A percentile compares a stretch with the other conserved stretches of the same genome.
Evolutionary conservation across 768 basidiomycete species (phyloP).

Genomic region (Naganishia vishniacii): DNA sequence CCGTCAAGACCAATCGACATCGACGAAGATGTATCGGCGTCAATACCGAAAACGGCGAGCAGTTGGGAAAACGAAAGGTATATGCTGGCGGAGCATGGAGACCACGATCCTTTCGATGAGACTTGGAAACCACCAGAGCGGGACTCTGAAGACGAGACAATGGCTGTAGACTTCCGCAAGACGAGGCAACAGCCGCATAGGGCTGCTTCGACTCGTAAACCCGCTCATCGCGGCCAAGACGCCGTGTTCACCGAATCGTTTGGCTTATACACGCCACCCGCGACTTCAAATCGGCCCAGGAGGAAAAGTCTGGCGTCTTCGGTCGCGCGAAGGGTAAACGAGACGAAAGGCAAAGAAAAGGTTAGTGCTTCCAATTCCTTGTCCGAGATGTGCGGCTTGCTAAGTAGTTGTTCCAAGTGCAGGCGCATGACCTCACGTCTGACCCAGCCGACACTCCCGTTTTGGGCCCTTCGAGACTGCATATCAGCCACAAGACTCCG

Average conservation of each 20-base stretch:
- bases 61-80: slow-evolving; percentile 4
- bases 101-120: slow-evolving; percentile 2
- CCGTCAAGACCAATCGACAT: slow-evolving; percentile 4
- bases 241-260: background rate
- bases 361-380: background rate
- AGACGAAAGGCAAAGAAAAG: slow-evolving; percentile 4
- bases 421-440: no score
- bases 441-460: slow-evolving; percentile 8
- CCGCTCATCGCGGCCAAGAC: background rate
- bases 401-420: no score
- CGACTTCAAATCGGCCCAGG: background rate
- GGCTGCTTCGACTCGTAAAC: slow-evolving; percentile 1
- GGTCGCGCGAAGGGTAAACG: background rate
- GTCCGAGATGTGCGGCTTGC: no score
- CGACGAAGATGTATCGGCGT: background rate
- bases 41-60: background rate
- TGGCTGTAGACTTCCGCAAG: background rate
- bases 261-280: slow-evolving; percentile 11
- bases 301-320: no score
- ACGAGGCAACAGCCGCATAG: slow-evolving; percentile 2
- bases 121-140: slow-evolving; percentile 6
- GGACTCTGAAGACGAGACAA: slow-evolving; percentile 1
- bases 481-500: background rate
- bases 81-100: background rate
- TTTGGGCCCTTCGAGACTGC: background rate